Conservation (phyloP, 306 rosid species). For the Luffa acutangula region DNA sequence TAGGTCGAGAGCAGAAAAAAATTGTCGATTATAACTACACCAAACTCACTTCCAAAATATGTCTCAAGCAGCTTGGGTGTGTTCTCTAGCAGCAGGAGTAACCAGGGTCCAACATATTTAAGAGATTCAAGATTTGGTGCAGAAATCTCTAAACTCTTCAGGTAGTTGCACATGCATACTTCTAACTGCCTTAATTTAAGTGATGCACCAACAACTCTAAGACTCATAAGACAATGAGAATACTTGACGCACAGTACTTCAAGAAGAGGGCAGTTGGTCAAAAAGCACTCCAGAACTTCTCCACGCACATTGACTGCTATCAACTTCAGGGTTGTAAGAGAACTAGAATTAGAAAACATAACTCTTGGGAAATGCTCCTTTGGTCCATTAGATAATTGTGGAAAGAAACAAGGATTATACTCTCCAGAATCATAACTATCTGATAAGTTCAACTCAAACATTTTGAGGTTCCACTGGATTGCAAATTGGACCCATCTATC, state of each 20-base stretch:
- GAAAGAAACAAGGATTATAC: not conserved
- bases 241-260: not conserved
- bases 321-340: not conserved
- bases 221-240: not conserved
- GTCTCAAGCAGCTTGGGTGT: not conserved
- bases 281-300: conserved; percentile 1
- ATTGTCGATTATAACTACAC: not conserved
- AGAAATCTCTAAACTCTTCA: conserved; percentile 2
- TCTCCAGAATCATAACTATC: not conserved
- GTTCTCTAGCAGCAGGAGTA: not conserved
- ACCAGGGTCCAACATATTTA: not conserved
- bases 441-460: not conserved
- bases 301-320: not conserved
- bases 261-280: not conserved
- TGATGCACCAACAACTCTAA: conserved; percentile 4
- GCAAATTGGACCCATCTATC: conserved; percentile 4
- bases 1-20: not conserved
- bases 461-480: not conserved
- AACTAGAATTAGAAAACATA: not conserved
- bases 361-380: not conserved
- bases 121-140: conserved; percentile 6
- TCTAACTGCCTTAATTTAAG: not conserved
- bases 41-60: not conserved
- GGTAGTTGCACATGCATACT: not conserved
- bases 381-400: not conserved